Percentiles rank a stretch among this genome's conserved stretches.
Evolutionary conservation across 345 rosid species (phyloP).

Genomic region (Eucalyptus pauciflora): DNA sequence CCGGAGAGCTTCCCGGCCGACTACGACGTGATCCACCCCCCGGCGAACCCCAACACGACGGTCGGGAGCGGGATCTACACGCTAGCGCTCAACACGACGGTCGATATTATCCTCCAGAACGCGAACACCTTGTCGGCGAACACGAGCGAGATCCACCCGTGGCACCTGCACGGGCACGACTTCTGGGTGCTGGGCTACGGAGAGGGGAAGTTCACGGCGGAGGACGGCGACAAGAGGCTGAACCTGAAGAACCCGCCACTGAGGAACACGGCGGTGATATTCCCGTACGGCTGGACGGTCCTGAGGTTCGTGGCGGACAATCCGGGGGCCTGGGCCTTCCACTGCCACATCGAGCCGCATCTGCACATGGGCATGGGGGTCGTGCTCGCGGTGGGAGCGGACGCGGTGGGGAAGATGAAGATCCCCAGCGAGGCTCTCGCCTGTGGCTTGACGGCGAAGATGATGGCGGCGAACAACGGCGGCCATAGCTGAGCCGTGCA

Average conservation of each 20-base stretch:
- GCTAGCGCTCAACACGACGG: conserved; percentile 28
- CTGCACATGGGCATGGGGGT: conserved; percentile 96
- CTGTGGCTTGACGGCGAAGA: conserved; percentile 42
- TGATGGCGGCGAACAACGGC: background rate
- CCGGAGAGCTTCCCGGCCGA: conserved; percentile 25
- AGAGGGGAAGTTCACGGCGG: conserved; percentile 37
- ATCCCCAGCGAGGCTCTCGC: conserved; percentile 39
- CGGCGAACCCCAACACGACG: conserved; percentile 35
- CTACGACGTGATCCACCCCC: conserved; percentile 46
- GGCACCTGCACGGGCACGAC: conserved; percentile 95
- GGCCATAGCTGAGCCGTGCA: background rate
- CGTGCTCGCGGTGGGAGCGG: conserved; percentile 51
- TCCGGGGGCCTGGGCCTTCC: conserved; percentile 96
- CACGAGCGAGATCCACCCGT: conserved; percentile 76
- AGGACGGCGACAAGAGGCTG: conserved; percentile 7
- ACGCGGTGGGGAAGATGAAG: conserved; percentile 15
- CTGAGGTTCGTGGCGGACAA: conserved; percentile 72
- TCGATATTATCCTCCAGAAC: conserved; percentile 80
- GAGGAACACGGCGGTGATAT: conserved; percentile 57
- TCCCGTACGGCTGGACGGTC: conserved; percentile 89
- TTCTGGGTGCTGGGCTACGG: conserved; percentile 90
- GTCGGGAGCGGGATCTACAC: conserved; percentile 48
- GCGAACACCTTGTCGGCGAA: conserved; percentile 28
- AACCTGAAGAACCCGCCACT: conserved; percentile 66
- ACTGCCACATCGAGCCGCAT: conserved; percentile 97